Conservation (phyloP, 176 grass and related monocot genomes). For the Zizania latifolia region DNA sequence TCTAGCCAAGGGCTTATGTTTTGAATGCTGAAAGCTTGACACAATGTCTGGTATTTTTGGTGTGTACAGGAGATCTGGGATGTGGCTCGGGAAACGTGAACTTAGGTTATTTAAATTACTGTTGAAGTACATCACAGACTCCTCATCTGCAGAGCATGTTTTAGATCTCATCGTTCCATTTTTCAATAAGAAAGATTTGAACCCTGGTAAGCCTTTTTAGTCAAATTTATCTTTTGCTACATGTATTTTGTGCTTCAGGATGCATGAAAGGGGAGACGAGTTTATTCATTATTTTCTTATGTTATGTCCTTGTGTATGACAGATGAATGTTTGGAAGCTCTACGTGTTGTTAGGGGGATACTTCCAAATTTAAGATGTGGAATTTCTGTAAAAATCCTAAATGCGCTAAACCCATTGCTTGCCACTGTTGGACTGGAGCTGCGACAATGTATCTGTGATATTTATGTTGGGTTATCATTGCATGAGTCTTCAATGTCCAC, state of each 20-base stretch:
- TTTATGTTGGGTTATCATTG: slow-evolving; percentile 50
- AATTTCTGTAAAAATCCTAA: slow-evolving; percentile 55
- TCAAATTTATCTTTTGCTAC: slow-evolving; percentile 13
- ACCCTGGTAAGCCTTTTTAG: slow-evolving; percentile 41
- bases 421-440: slow-evolving; percentile 54
- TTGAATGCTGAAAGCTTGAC: neutral
- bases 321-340: slow-evolving; percentile 81
- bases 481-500: slow-evolving; percentile 57
- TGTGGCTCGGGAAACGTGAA: slow-evolving; percentile 64
- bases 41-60: neutral
- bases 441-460: slow-evolving; percentile 75
- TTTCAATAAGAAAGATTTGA: slow-evolving; percentile 75
- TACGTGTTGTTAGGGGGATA: slow-evolving; percentile 61
- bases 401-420: slow-evolving; percentile 71
- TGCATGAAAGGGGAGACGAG: neutral
- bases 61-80: slow-evolving; percentile 60
- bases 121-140: slow-evolving; percentile 63
- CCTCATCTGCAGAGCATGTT: slow-evolving; percentile 44
- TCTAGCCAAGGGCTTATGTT: neutral
- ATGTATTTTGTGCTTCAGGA: slow-evolving; percentile 13
- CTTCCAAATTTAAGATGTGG: slow-evolving; percentile 52
- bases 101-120: slow-evolving; percentile 80
- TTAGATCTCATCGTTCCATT: slow-evolving; percentile 75
- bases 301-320: slow-evolving; percentile 7
- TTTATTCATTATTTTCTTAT: neutral